Base-by-base conservation (phyloP, 768 basidiomycete species). In the Collybia mongolica region DNA sequence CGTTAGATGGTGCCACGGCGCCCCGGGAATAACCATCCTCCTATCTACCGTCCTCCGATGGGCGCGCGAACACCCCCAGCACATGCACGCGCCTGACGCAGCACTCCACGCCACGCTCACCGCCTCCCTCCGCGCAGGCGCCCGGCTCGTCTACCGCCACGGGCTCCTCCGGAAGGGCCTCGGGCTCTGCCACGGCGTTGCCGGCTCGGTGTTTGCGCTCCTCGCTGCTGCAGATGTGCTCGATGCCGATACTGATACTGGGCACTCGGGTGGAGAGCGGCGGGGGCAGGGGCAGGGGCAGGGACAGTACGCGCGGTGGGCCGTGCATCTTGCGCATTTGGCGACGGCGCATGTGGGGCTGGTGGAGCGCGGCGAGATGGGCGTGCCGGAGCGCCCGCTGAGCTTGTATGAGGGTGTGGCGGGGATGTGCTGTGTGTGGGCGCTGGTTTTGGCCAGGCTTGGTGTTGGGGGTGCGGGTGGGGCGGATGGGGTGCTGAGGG, bases 161-260 rank as follows among this genome's bases (percentile, higher is more conserved):
- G 82, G 82, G 0, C 57, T 82, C 6, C 69, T 82, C 15, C 70
- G 70, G 3, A 84, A 83, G 60, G 82, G 82, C 9, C 64, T 82
- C n/a, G 81, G 82, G 0, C 65, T 83, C 9, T 84, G 82, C 57
- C 81, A 84, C 54, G 82, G 82, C 4, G 71, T 78, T 5, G 78
- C 70, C 7, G 81, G 82, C 2, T 74, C 67, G n/a, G 72, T 81
- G 5, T 81, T 73, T 51, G 77, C 77, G 2, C 69, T 83, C 8
- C 68, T 84, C 18, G 72, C 77, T 0, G 72, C 69, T 1, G 74
- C 79, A 0, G 70, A 74, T 40, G 72, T 66, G 1, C 64, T 80
- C n/a, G 74, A 76, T 39, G 57, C 56, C 37, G 54, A 54, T 14
- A 26, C 24, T 7, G 24, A 4, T 7, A 4, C 24, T 26, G 24